Percentiles rank a stretch among this genome's conserved stretches.
Conservation (phyloP, 176 grass and related monocot genomes). For the Musa itinerans region DNA sequence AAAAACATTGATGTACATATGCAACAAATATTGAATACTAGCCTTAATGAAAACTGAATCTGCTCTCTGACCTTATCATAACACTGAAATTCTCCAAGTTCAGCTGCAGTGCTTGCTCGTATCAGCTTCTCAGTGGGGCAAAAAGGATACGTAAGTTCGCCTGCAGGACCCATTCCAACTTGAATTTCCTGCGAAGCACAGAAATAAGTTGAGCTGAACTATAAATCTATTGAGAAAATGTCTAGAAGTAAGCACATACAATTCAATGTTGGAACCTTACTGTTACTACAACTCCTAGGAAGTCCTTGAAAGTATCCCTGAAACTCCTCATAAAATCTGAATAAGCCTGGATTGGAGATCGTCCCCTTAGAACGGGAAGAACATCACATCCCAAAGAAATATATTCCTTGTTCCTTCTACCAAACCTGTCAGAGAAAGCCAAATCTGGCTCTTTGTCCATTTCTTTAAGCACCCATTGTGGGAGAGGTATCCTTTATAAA, state of each 20-base stretch:
- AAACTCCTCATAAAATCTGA: slow-evolving; percentile 88
- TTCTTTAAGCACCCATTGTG: slow-evolving; percentile 67
- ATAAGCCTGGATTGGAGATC: slow-evolving; percentile 70
- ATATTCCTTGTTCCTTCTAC: slow-evolving; percentile 63
- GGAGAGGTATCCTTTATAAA: slow-evolving; percentile 52
- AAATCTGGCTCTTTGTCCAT: slow-evolving; percentile 63
- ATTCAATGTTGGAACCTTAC: slow-evolving; percentile 33
- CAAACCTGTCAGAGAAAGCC: slow-evolving; percentile 56
- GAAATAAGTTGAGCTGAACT: neutral
- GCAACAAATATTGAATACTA: neutral
- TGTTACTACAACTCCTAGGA: slow-evolving; percentile 53
- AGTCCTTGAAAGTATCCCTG: slow-evolving; percentile 49
- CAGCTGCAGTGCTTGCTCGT: slow-evolving; percentile 23
- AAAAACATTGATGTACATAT: neutral
- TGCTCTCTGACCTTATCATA: slow-evolving; percentile 54
- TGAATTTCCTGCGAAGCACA: slow-evolving; percentile 54
- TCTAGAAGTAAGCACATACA: slow-evolving; percentile 8
- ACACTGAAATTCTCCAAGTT: slow-evolving; percentile 67
- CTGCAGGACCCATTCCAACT: slow-evolving; percentile 76
- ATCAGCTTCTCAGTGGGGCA: slow-evolving; percentile 51
- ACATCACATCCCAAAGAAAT: slow-evolving; percentile 67
- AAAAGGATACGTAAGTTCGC: slow-evolving; percentile 70
- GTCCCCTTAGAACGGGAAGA: slow-evolving; percentile 55
- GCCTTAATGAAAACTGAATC: neutral
- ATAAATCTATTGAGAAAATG: slow-evolving; percentile 12